Base-by-base conservation (phyloP, 1,284 basidiomycete species). In the Apiotrichum gracile region DNA sequence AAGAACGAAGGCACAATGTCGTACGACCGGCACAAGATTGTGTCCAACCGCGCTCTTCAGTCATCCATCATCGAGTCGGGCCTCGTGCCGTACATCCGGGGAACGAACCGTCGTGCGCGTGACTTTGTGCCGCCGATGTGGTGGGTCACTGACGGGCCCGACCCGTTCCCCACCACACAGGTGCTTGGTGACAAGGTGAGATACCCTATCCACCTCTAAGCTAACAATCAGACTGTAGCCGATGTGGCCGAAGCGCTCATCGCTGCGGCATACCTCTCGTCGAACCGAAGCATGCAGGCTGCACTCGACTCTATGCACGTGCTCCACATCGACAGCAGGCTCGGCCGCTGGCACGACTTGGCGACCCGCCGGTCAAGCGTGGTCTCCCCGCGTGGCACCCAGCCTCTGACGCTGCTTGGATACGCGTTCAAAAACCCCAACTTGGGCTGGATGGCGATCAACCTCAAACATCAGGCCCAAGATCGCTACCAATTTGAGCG, bases 181-280 rank as follows among this genome's bases (percentile, higher is more conserved):
- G 43, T 14, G 3, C 47, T 69, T 5, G 70, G 70, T 17, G 68
- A 68, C 42, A 72, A 72, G 56, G 70, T 68, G 31, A n/a, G 34
- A 14, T 14, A 4, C n/a, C 16, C 16, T 17, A 17, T 35, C 16
- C n/a, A n/a, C n/a, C n/a, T n/a, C n/a, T n/a, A n/a, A 35, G n/a
- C 40, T 41, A 31, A 43, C 16, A 2, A 6, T 19, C 40, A 72
- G 70, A 54, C 63, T 14, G 45, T 71, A 2, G 70, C 70, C 7
- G 71, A 73, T 46, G 66, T 73, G 1, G 55, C 59, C 0, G 71
- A 73, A 56, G 63, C 71, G 2, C 52, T 71, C 12, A 59, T 73
- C 27, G 71, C 58, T 5, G 68, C 71, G 1, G 55, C 65, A 2
- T 70, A 68, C 49, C 52, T 69, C 13, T 65, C 66, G 2, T 14